Evolutionary conservation across 192 early-diverging fungal species (phyloP), one percentile per base, ranked within the genome.

Genomic region (Backusella macrospora): DNA sequence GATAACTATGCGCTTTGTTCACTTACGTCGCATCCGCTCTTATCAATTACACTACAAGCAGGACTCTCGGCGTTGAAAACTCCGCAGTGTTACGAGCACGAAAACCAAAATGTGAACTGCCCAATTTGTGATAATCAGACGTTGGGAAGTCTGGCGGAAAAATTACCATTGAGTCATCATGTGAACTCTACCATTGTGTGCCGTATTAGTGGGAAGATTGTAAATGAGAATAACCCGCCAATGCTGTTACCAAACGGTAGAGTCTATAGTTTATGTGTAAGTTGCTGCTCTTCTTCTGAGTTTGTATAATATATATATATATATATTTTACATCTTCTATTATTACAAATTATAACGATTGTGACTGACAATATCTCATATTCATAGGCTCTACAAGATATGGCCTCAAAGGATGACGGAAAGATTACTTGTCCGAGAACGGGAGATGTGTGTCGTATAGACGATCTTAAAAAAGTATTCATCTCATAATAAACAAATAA

Each of bases 181-280:
- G 93, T 96, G 62, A 98, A 98, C 84, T 96, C 94, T 1, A 95
- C 90, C 44, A 83, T 99, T 34, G 97, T 99, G 21, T 99, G 97
- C 81, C 87, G 94, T 14, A 89, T 98, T 29, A 91, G 91, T 34
- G 96, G 96, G 18, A 87, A 91, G 45, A 95, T 96, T 37, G 99
- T 99, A 94, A 91, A 98, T 79, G 97, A 95, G 78, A 90, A 96
- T 80, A 99, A 99, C 78, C 90, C 92, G 55, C 97, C 97, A 0
- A 92, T 99, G 93, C 88, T 93, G 4, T 82, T 99, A 65, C 97
- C 96, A 21, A 99, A 99, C 82, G 97, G 97, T 48, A 90, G 94
- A 59, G 97, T 98, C 12, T 99, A 99, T 78, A 96, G 94, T 8
- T 82, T 82, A 37, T 80, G 89, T 82, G 95, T 96, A 86, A 77